Base-by-base conservation (phyloP, 139 green algal species). In the Chlamydomonas sp. region DNA sequence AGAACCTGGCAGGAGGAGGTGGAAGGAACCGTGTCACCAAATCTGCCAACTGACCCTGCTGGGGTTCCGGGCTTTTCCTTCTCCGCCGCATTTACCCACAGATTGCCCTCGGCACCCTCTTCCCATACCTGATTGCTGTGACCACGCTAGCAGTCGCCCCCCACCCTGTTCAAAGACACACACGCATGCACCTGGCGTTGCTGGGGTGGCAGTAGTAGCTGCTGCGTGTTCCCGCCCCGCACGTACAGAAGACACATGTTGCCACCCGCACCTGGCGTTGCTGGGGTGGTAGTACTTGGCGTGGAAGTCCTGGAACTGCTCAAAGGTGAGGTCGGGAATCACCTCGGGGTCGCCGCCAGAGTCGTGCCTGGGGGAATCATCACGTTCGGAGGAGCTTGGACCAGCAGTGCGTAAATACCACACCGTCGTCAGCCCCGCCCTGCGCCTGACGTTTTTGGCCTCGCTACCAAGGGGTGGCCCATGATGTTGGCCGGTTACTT, bases 241-340 rank as follows among this genome's bases (percentile, higher is more conserved):
- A 49, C 31, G 31, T 49, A 49, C 31, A 49, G 31, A 49, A 49
- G 31, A 49, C 31, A 49, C 31, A 49, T 49, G 31, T 49, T 49
- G 31, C 31, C 31, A 49, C 66, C 10, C 66, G 9, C 66, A 71
- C 66, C 12, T 71, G 4, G 96, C 92, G 87, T 99, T 99, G 90
- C 85, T 95, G 74, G 97, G 97, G 95, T 99, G 97, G 93, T 99
- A 99, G 93, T 99, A 99, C 61, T 95, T 94, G 16, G 84, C 87
- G 92, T 99, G 98, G 92, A 99, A 99, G 20, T 96, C 93, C 95
- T 96, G 92, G 94, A 99, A 99, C 94, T 99, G 90, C 71, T 97
- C 93, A 91, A 97, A 99, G 18, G 95, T 99, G 66, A 99, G 95
- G 68, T 98, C 84, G 49, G 98, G 97, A 87, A 99, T 99, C 77